These are phyloP conservation scores for Cantharellus anzutake DNA, from an alignment of 768 basidiomycete species.

Conservation along the genomic window DNA sequence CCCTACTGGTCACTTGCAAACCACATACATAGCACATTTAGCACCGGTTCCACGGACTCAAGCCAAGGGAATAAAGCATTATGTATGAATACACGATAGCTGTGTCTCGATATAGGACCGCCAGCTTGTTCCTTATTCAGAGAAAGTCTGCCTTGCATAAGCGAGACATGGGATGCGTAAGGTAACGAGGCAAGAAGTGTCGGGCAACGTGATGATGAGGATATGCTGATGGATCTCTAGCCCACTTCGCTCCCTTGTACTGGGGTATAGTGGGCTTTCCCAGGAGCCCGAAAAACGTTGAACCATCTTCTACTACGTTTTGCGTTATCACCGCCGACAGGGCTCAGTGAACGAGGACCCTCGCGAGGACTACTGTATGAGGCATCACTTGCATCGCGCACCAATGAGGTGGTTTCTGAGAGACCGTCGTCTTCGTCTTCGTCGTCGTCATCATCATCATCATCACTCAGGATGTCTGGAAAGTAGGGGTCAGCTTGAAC, in stretches of 20 bases:
- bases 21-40: no score
- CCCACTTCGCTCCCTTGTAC: neutral
- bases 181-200: no score
- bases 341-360: neutral
- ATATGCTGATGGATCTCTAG: no score
- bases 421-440: neutral
- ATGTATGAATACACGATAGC: no score
- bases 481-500: neutral
- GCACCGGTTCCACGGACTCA: no score
- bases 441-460: neutral
- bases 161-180: no score
- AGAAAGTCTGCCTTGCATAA: no score
- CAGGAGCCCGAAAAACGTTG: neutral
- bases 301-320: neutral
- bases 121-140: no score
- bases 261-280: neutral
- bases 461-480: neutral
- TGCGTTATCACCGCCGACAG: neutral
- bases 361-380: neutral
- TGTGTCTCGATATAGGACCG: no score
- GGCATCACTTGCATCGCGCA: neutral
- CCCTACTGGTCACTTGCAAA: no score
- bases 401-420: conserved; percentile 6
- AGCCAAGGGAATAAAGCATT: no score
- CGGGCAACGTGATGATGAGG: no score